A percentile compares a stretch with the other conserved stretches of the same genome.
phyloP scores from a whole-genome alignment of 129 eudicot genomes.

The Saussurea involucrata region DNA sequence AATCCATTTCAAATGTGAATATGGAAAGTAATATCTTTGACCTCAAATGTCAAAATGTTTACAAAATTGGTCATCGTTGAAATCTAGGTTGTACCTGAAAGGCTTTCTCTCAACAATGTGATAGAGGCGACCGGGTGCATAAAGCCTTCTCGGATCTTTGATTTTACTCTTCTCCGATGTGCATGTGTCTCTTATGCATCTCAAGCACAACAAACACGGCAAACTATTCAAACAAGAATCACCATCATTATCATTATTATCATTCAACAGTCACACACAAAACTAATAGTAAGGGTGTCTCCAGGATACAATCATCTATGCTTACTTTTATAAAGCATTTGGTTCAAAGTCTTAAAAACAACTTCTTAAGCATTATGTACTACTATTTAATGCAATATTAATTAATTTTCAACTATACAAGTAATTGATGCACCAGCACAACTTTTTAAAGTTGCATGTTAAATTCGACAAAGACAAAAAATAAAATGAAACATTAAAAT shows the following conservation, averaged over 20 bases:
- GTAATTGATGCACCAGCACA: too few relatives aligned
- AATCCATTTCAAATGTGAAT: too few relatives aligned
- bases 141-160: conserved; percentile 83
- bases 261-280: not conserved
- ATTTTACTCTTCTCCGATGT: conserved; percentile 68
- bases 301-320: not conserved
- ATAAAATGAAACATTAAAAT: too few relatives aligned
- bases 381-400: too few relatives aligned
- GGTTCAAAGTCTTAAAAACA: too few relatives aligned
- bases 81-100: conserved; percentile 50
- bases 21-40: not conserved
- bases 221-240: conserved; percentile 48
- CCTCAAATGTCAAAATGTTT: conserved; percentile 5
- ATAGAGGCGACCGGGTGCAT: conserved; percentile 90
- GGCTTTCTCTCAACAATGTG: conserved; percentile 89
- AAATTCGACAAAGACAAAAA: too few relatives aligned
- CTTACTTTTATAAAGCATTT: too few relatives aligned
- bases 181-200: conserved; percentile 88
- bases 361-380: too few relatives aligned
- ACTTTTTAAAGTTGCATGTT: too few relatives aligned
- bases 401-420: too few relatives aligned
- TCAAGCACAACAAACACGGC: conserved; percentile 75
- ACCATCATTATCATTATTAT: not conserved
- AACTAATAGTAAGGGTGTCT: not conserved
- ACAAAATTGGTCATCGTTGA: not conserved